Percentiles rank a stretch among this genome's conserved stretches.
Conservation (phyloP, 1,139 yeast species). For the Kurtzmaniella quercitrusa region DNA sequence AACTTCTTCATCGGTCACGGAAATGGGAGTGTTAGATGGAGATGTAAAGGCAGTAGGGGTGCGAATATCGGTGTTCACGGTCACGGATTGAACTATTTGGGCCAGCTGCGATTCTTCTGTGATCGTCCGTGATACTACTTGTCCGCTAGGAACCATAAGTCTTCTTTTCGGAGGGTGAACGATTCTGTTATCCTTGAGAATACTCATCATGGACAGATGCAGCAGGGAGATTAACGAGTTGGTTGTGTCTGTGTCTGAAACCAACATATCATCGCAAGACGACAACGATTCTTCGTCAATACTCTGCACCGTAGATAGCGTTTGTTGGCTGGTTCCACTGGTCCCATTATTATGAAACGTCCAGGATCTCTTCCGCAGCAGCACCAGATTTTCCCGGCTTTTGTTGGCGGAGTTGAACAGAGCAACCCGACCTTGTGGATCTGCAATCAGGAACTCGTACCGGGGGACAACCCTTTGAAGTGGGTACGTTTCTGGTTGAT, state of each 20-base stretch:
- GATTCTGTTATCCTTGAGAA: conserved; percentile 17
- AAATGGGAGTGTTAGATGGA: conserved; percentile 34
- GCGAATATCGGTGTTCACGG: conserved; percentile 16
- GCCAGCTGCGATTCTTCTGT: background rate
- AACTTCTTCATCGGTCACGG: conserved; percentile 32
- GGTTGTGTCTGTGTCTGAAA: conserved; percentile 31
- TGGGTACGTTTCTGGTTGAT: conserved; percentile 32
- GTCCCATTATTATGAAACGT: conserved; percentile 10
- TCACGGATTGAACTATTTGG: background rate
- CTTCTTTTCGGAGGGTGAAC: conserved; percentile 42
- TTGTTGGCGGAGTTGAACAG: conserved; percentile 10
- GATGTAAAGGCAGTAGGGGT: conserved; percentile 31
- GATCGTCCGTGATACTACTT: conserved; percentile 1
- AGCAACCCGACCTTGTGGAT: conserved; percentile 23
- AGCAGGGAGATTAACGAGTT: conserved; percentile 20
- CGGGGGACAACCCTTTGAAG: conserved; percentile 25
- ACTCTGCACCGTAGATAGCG: conserved; percentile 10
- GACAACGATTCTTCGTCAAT: conserved; percentile 16
- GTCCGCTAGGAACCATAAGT: conserved; percentile 14
- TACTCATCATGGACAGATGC: conserved; percentile 10
- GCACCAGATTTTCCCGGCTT: conserved; percentile 15
- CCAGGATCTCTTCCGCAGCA: conserved; percentile 20
- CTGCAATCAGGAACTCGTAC: conserved; percentile 30
- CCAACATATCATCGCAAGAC: conserved; percentile 34
- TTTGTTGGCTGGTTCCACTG: conserved; percentile 8